phyloP scores from a whole-genome alignment of 108 stramenopile species.

The Aurantiochytrium sp. region DNA sequence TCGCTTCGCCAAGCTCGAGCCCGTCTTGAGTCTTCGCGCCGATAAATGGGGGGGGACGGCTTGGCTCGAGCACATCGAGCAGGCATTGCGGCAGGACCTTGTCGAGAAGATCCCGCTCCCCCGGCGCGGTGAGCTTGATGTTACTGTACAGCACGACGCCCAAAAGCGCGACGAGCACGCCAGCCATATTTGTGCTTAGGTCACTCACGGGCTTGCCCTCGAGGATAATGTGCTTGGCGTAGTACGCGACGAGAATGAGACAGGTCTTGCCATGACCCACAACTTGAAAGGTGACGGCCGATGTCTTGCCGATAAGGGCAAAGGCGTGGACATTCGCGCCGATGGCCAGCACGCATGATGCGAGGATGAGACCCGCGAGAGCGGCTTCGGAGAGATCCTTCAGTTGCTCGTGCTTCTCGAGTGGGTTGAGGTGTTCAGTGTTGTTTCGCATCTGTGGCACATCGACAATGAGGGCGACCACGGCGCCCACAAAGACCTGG shows the following conservation, averaged over 20 bases:
- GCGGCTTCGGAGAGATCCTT: background rate
- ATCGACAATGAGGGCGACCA: background rate
- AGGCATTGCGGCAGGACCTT: background rate
- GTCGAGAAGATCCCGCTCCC: background rate
- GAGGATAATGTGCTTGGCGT: background rate
- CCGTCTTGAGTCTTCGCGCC: too few species aligned
- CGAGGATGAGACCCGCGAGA: background rate
- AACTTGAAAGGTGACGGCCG: background rate
- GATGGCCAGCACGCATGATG: background rate
- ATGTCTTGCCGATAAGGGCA: background rate
- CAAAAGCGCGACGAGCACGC: background rate
- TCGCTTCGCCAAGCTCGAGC: too few species aligned
- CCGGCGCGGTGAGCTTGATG: background rate
- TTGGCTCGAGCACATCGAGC: background rate
- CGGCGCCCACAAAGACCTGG: background rate
- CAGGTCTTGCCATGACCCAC: slow-evolving; percentile 26
- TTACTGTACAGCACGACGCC: background rate
- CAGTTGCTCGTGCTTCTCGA: background rate
- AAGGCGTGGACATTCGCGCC: background rate
- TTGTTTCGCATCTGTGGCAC: background rate
- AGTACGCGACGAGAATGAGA: background rate
- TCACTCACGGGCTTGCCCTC: background rate
- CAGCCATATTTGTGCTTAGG: background rate
- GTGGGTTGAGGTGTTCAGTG: background rate
- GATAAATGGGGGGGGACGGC: too few species aligned